These are phyloP conservation scores for Cyberlindnera subsufficiens DNA, from an alignment of 805 yeast genomes.

Conservation along the genomic window DNA sequence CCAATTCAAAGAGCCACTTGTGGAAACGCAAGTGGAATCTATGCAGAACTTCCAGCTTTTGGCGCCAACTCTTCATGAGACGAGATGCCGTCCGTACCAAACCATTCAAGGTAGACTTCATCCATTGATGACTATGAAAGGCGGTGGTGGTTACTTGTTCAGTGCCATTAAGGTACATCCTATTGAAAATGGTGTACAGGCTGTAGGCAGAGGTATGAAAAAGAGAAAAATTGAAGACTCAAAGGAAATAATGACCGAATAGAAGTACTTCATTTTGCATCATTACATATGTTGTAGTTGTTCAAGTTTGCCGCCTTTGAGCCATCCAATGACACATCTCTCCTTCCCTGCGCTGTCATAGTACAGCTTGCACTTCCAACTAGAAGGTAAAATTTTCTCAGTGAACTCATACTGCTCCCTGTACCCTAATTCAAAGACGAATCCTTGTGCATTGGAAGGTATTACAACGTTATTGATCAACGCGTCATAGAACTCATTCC, in stretches of 20 bases:
- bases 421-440: conserved; percentile 77
- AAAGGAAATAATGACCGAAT: neutral
- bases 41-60: conserved; percentile 62
- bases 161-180: conserved; percentile 80
- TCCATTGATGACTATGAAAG: conserved; percentile 89
- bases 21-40: conserved; percentile 68
- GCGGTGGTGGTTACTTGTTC: conserved; percentile 86
- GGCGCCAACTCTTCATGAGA: conserved; percentile 79
- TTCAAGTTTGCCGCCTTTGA: conserved; percentile 9
- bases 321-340: conserved; percentile 66
- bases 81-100: conserved; percentile 82
- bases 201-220: conserved; percentile 56
- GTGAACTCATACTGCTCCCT: conserved; percentile 47
- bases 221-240: conserved; percentile 26
- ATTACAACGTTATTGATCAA: conserved; percentile 41
- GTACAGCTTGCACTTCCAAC: conserved; percentile 46
- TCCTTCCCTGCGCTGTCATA: conserved; percentile 46
- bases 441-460: conserved; percentile 40
- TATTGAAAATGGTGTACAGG: conserved; percentile 53
- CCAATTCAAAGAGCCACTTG: conserved; percentile 73
- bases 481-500: conserved; percentile 60
- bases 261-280: neutral
- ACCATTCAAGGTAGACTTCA: conserved; percentile 92
- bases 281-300: neutral
- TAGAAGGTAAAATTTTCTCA: conserved; percentile 9